phyloP scores from a whole-genome alignment of 768 basidiomycete genomes.

The Tricholoma furcatifolium region DNA sequence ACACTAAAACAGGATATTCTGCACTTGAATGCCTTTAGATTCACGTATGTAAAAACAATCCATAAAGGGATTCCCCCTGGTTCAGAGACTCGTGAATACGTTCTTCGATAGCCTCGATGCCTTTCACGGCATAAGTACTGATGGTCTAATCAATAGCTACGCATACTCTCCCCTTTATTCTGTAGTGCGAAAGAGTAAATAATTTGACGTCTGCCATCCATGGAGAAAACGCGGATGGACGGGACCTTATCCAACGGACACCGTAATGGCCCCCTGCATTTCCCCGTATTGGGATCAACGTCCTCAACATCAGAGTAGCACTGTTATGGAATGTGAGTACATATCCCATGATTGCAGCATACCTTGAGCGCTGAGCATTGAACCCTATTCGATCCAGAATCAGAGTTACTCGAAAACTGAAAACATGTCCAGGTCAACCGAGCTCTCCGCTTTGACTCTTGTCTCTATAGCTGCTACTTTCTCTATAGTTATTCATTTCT shows the following conservation, averaged over 20 bases:
- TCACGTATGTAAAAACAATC: constrained; percentile 44
- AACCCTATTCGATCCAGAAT: constrained; percentile 20
- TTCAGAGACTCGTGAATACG: too few species aligned
- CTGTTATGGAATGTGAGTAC: constrained; percentile 50
- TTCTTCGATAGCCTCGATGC: constrained; percentile 38
- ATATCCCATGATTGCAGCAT: background rate
- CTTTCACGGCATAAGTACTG: constrained; percentile 18
- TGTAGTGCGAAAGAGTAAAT: constrained; percentile 44
- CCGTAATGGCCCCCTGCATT: constrained; percentile 44
- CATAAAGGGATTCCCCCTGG: too few species aligned
- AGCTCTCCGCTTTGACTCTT: constrained; percentile 35
- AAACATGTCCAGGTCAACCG: constrained; percentile 37
- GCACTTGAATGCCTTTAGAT: constrained; percentile 49
- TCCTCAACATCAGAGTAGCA: too few species aligned
- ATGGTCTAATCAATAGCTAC: constrained; percentile 39
- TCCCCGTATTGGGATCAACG: constrained; percentile 39
- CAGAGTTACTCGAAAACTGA: constrained; percentile 38
- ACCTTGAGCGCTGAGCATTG: too few species aligned
- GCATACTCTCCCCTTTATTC: constrained; percentile 53
- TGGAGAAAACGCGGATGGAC: constrained; percentile 53
- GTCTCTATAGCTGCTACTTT: too few species aligned
- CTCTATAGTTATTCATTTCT: too few species aligned
- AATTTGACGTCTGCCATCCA: constrained; percentile 53
- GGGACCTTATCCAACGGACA: constrained; percentile 54
- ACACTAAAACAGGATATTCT: constrained; percentile 41